These are phyloP conservation scores for Rhizoclosmatium sp. DNA, from an alignment of 192 early-diverging fungal species.

Conservation along the genomic window DNA sequence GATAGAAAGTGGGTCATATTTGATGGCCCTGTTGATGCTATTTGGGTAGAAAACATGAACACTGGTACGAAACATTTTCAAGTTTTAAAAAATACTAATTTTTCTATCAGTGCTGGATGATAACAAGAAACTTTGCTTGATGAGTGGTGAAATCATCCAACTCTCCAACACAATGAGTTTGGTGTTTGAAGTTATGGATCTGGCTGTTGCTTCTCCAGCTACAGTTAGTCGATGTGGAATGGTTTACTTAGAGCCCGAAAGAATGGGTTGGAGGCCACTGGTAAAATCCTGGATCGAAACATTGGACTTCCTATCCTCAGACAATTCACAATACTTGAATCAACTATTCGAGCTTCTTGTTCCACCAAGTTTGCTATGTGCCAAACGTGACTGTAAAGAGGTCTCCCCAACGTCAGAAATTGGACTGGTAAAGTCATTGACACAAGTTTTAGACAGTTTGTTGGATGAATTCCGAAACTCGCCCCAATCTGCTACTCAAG, in stretches of 20 bases:
- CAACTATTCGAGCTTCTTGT: slow-evolving; percentile 59
- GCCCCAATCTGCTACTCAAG: slow-evolving; percentile 7
- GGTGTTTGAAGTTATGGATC: slow-evolving; percentile 71
- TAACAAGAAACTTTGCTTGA: slow-evolving; percentile 71
- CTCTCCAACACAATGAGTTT: slow-evolving; percentile 73
- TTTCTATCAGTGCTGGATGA: slow-evolving; percentile 59
- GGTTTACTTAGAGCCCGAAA: slow-evolving; percentile 69
- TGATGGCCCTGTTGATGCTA: slow-evolving; percentile 70
- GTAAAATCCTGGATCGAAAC: slow-evolving; percentile 62
- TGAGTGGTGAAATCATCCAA: slow-evolving; percentile 73
- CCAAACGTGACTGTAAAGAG: slow-evolving; percentile 63
- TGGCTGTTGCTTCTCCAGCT: slow-evolving; percentile 73
- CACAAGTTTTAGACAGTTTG: slow-evolving; percentile 55
- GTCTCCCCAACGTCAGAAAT: slow-evolving; percentile 68
- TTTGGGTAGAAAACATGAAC: slow-evolving; percentile 75
- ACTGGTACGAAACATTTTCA: slow-evolving; percentile 33
- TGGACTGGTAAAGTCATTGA: slow-evolving; percentile 64
- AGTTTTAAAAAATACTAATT: background rate
- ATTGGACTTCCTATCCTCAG: slow-evolving; percentile 44
- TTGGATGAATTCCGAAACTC: slow-evolving; percentile 54
- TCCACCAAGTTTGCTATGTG: slow-evolving; percentile 47
- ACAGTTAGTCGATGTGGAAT: slow-evolving; percentile 73
- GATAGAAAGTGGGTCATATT: slow-evolving; percentile 73
- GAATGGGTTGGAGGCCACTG: slow-evolving; percentile 65
- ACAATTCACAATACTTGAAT: slow-evolving; percentile 34